Base-by-base conservation (phyloP, 2,329 filamentous ascomycete species). In the Claviceps purpurea region DNA sequence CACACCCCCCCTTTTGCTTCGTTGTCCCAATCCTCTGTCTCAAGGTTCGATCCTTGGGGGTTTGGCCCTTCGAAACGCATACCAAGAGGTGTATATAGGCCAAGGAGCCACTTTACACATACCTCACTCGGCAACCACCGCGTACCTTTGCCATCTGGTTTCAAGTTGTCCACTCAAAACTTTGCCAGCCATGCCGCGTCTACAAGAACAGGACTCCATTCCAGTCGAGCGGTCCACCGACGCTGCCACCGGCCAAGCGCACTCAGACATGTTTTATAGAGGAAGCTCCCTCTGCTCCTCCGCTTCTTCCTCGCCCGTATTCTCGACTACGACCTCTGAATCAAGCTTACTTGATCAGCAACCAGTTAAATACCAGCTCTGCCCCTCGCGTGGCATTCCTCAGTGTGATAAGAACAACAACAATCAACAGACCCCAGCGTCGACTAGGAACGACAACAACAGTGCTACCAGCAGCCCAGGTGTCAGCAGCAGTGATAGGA, bases 261-360 rank as follows among this genome's bases (percentile, higher is more conserved):
- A 34, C 11, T 41, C 50, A 37, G 16, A 46, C 34, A 51, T 48
- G 45, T 44, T 52, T 54, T 60, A 60, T 58, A 61, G 55, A 55
- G 58, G 54, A 55, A 55, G 56, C 38, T 51, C 53, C 37, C 50
- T 57, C 52, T 54, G 55, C 54, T 57, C 53, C 45, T 54, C 53
- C 22, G 45, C 50, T 24, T 44, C 41, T 20, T 41, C 41, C 24
- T 18, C 48, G 48, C 20, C 18, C 18, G 6, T 14, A 39, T 45
- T 10, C 30, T 24, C 37, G 41, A 50, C 41, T 11, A 38, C 7
- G 49, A 24, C 49, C 18, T 44, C 49, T 11, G 18, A 22, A 50
- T 8, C 18, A 26, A 26, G 47, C 43, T 54, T 49, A 40, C 45
- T 22, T 51, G 48, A 48, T 42, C 54, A 44, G 26, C 48, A 30